Evolutionary conservation across 148 eudicot genomes (phyloP).

Genomic region (Arctostaphylos glauca): DNA sequence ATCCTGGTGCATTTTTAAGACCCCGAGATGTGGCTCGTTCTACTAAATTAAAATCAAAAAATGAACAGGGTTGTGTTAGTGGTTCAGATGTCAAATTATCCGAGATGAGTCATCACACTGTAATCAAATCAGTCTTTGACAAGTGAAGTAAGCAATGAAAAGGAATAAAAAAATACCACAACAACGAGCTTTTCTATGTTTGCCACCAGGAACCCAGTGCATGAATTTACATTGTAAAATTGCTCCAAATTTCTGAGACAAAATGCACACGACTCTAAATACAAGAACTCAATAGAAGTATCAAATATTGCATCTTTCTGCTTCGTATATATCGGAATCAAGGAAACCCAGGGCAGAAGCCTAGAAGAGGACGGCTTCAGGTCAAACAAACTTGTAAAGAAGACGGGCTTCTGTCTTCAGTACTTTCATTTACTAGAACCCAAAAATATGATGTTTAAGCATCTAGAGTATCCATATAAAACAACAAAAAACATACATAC

Average conservation of each 20-base stretch:
- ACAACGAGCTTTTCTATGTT: background rate
- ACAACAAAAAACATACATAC: too few species aligned
- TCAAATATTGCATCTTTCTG: background rate
- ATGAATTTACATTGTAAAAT: background rate
- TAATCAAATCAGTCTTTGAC: background rate
- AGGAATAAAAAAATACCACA: background rate
- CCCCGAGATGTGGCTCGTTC: background rate
- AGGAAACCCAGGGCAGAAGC: background rate
- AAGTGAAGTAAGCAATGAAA: background rate
- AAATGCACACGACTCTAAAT: background rate
- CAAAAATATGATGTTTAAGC: background rate
- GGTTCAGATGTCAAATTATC: background rate
- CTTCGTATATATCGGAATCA: background rate
- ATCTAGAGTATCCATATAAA: background rate
- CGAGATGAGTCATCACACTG: background rate
- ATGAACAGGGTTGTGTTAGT: background rate
- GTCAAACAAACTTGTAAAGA: background rate
- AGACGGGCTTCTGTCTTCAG: too few species aligned
- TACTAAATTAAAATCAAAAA: background rate
- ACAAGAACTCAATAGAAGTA: background rate
- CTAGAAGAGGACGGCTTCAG: background rate
- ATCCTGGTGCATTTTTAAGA: background rate
- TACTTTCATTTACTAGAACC: background rate
- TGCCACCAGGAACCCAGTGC: background rate
- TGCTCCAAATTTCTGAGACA: background rate